A percentile compares a stretch with the other conserved stretches of the same genome.
Evolutionary conservation across 2,329 filamentous ascomycete genomes (phyloP).

Genomic region (Mycocentrospora acerina): DNA sequence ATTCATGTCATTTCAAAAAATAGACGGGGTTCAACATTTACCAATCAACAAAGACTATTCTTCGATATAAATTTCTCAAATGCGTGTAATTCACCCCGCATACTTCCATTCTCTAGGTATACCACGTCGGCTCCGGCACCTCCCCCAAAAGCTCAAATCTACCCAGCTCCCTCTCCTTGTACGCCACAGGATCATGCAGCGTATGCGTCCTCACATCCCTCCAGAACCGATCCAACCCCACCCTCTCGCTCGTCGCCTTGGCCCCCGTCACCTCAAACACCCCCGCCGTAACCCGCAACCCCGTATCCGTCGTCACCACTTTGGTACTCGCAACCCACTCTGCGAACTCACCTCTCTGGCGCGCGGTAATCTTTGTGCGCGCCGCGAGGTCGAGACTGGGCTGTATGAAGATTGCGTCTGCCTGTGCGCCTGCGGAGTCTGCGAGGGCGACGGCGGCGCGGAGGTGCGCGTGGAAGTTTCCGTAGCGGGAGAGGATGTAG

Average conservation of each 20-base stretch:
- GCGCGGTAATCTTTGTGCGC: slow-evolving; percentile 50
- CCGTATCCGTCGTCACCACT: slow-evolving; percentile 63
- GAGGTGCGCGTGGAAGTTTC: slow-evolving; percentile 64
- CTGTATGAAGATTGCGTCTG: slow-evolving; percentile 51
- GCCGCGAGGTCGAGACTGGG: slow-evolving; percentile 37
- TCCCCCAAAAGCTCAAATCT: slow-evolving; percentile 59
- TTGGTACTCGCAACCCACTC: slow-evolving; percentile 65
- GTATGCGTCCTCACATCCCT: slow-evolving; percentile 66
- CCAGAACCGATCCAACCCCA: slow-evolving; percentile 67
- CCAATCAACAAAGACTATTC: no score
- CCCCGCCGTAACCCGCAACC: slow-evolving; percentile 59
- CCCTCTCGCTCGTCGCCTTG: slow-evolving; percentile 58
- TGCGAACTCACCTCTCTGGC: slow-evolving; percentile 60
- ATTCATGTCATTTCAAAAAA: no score
- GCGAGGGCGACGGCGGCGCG: slow-evolving; percentile 61
- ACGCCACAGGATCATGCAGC: slow-evolving; percentile 67
- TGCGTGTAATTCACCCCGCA: no score
- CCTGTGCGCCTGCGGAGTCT: slow-evolving; percentile 56
- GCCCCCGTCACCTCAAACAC: slow-evolving; percentile 66
- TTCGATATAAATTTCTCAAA: no score
- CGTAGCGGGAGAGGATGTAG: slow-evolving; percentile 66
- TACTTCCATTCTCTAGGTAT: no score
- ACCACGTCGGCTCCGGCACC: slow-evolving; percentile 62
- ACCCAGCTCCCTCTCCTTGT: slow-evolving; percentile 65
- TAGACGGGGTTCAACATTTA: no score